These are phyloP conservation scores for Chalciporus piperatoides DNA, from an alignment of 1,284 basidiomycete species.

Conservation along the genomic window DNA sequence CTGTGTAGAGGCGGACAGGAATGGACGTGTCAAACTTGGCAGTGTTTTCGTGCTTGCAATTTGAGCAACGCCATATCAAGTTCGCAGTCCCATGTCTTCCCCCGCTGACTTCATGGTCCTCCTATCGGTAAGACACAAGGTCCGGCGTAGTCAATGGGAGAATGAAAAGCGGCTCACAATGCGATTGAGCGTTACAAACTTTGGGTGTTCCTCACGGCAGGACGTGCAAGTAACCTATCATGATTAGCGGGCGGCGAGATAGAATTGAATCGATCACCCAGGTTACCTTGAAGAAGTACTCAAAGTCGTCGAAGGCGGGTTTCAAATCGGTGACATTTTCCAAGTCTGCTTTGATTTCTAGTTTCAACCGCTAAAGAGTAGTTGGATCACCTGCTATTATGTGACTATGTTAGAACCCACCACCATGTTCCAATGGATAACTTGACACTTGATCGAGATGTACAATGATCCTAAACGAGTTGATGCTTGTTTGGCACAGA, in stretches of 20 bases:
- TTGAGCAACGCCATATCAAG: conserved; percentile 74
- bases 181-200: conserved; percentile 65
- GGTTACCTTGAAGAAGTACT: conserved; percentile 71
- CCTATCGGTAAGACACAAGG: conserved; percentile 38
- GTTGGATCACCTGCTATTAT: not conserved
- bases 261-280: not conserved
- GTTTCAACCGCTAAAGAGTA: conserved; percentile 44
- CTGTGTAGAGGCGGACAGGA: conserved; percentile 51
- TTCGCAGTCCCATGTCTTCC: conserved; percentile 66
- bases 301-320: conserved; percentile 62
- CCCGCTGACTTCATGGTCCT: conserved; percentile 56
- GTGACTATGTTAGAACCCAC: conserved; percentile 30
- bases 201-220: conserved; percentile 71
- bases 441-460: not conserved
- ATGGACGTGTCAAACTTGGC: conserved; percentile 67
- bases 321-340: conserved; percentile 70
- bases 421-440: conserved; percentile 38
- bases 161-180: conserved; percentile 38
- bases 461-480: conserved; percentile 22
- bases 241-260: conserved; percentile 4
- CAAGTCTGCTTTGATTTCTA: conserved; percentile 74
- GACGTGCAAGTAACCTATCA: conserved; percentile 75
- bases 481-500: conserved; percentile 28
- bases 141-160: conserved; percentile 4
- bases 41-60: conserved; percentile 74